Evolutionary conservation across 345 rosid species (phyloP), one percentile per base, ranked within the genome.

Genomic region (Boechera stricta): DNA sequence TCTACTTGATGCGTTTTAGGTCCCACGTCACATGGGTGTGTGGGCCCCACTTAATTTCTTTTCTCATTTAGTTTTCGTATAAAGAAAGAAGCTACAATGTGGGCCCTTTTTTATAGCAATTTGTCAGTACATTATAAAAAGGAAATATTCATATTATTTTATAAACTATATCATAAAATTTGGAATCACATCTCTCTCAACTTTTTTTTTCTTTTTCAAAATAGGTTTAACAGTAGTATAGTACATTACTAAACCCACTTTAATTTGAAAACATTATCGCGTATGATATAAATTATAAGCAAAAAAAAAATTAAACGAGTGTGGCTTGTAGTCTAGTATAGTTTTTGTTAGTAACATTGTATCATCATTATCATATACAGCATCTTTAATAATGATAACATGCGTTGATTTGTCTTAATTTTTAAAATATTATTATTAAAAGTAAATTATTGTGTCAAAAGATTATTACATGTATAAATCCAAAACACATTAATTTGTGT

Each of bases 1-100:
- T 65, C n/a, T 65, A 58, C 73, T 78, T 72, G 81, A 78, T 78
- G 81, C 81, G 81, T 78, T 78, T 72, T 28, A 65, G 77, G 81
- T 65, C 81, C 81, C 81, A 78, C 77, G 73, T 78, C 81, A 78
- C 81, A 78, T 78, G 81, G 77, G 81, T 71, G 9, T 26, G 77
- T 77, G 77, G 81, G 29, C 67, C 68, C 81, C 44, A 5, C 9
- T 35, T 1, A 31, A 2, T 76, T 39, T 6, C 35, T 39, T 57
- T 42, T 56, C 76, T 41, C 59, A 77, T 55, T 77, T 63, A 49
- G 11, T 75, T 69, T 76, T 61, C 75, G 69, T 72, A 77, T 71
- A 77, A 77, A 71, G 81, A 77, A 71, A 57, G 45, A 71, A 64
- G 81, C 81, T 72, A 78, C 63, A 56, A 55, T 58, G 45, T 77